Evolutionary conservation across 371 early-diverging fungal species (phyloP).

Genomic region (Nematocida sp.): DNA sequence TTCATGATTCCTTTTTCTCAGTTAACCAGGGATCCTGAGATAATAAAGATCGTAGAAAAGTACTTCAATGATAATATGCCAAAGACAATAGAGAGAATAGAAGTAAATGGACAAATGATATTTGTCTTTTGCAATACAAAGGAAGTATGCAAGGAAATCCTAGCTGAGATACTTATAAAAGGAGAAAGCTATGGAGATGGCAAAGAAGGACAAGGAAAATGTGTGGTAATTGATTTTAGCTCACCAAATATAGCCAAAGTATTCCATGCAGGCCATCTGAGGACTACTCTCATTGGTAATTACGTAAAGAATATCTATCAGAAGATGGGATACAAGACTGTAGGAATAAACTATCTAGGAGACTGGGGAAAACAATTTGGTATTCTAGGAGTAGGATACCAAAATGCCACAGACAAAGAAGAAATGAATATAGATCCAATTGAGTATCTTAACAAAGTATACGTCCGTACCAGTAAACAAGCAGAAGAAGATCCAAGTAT

Average conservation of each 20-base stretch:
- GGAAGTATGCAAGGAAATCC: slow-evolving; percentile 5
- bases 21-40: slow-evolving; percentile 1
- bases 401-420: slow-evolving; percentile 73
- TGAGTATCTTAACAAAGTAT: slow-evolving; percentile 83
- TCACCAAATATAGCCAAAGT: slow-evolving; percentile 99
- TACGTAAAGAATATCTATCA: slow-evolving; percentile 76
- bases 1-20: slow-evolving; percentile 43
- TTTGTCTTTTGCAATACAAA: slow-evolving; percentile 16
- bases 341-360: slow-evolving; percentile 92
- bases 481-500: slow-evolving; percentile 69
- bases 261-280: slow-evolving; percentile 96
- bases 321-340: slow-evolving; percentile 76
- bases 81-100: neutral
- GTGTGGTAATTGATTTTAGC: slow-evolving; percentile 79
- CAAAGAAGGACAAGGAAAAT: slow-evolving; percentile 67
- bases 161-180: slow-evolving; percentile 9
- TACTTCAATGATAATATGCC: slow-evolving; percentile 2
- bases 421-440: slow-evolving; percentile 77
- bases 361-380: slow-evolving; percentile 99
- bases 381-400: slow-evolving; percentile 81
- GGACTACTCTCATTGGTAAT: slow-evolving; percentile 93
- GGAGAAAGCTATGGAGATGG: slow-evolving; percentile 49
- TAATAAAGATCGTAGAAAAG: neutral
- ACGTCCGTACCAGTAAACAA: slow-evolving; percentile 79
- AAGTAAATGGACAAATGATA: slow-evolving; percentile 27